Evolutionary conservation across 2,329 filamentous ascomycete genomes (phyloP).

Genomic region (Huntiella moniliformis): DNA sequence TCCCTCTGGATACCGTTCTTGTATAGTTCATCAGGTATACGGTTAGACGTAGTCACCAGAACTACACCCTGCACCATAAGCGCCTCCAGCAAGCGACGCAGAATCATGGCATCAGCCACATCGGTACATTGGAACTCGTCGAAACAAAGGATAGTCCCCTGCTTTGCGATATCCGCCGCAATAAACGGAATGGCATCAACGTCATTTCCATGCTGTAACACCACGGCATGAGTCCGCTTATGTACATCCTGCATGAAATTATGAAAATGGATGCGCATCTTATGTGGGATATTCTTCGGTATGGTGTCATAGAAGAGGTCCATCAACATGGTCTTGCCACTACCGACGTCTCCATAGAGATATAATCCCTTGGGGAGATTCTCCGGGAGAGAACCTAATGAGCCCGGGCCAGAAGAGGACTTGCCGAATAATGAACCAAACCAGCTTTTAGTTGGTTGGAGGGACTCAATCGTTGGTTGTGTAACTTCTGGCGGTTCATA

Average conservation of each 20-base stretch:
- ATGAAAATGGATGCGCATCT: conserved; percentile 93
- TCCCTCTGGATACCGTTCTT: conserved; percentile 95
- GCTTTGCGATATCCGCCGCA: conserved; percentile 79
- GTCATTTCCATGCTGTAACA: conserved; percentile 74
- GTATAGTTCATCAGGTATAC: conserved; percentile 92
- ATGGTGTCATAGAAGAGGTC: conserved; percentile 92
- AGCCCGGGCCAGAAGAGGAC: conserved; percentile 16
- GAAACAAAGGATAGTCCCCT: conserved; percentile 78
- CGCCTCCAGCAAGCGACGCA: conserved; percentile 67
- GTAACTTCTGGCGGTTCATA: conserved; percentile 60
- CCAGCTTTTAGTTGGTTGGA: conserved; percentile 34
- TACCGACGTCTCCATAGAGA: conserved; percentile 89
- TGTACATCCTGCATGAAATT: conserved; percentile 99
- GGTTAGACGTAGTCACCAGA: conserved; percentile 85
- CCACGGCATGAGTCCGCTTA: conserved; percentile 72
- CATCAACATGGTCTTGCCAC: conserved; percentile 99
- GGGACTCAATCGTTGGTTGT: conserved; percentile 57
- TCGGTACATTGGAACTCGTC: conserved; percentile 99
- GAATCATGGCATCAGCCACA: conserved; percentile 95
- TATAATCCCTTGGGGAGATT: conserved; percentile 76
- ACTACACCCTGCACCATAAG: conserved; percentile 97
- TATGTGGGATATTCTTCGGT: conserved; percentile 57
- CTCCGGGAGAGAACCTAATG: conserved; percentile 40
- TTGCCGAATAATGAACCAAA: conserved; percentile 44
- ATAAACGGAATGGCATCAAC: conserved; percentile 82